A percentile compares a stretch with the other conserved stretches of the same genome.
Conservation (phyloP, 495 filamentous ascomycete species). For the Polyplosphaeria fusca region DNA sequence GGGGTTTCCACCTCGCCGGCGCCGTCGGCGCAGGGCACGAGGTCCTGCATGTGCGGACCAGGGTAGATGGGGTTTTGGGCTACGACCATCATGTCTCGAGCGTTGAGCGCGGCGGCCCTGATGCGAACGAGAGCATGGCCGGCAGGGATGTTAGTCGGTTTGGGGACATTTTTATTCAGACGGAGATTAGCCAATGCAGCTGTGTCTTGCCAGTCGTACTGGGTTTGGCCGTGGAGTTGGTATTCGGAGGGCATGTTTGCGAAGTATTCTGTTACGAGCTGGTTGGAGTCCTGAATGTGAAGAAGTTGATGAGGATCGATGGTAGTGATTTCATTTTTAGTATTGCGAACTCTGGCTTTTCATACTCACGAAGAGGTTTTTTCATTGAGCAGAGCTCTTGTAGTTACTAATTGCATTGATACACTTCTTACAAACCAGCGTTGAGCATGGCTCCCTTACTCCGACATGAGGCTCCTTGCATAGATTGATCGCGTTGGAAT, state of each 20-base stretch:
- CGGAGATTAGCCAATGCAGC: conserved; percentile 17
- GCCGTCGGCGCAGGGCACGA: conserved; percentile 15
- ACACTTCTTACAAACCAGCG: too few species aligned
- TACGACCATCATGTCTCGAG: conserved; percentile 20
- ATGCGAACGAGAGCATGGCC: conserved; percentile 20
- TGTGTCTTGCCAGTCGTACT: not conserved
- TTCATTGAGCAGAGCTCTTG: too few species aligned
- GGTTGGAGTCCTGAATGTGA: too few species aligned
- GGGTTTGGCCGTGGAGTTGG: conserved; percentile 14
- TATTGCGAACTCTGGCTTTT: too few species aligned
- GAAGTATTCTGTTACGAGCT: too few species aligned
- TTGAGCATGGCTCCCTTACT: too few species aligned
- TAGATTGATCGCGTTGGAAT: too few species aligned
- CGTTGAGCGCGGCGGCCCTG: conserved; percentile 18
- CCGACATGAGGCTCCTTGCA: too few species aligned
- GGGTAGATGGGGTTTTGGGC: conserved; percentile 24
- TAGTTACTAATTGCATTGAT: too few species aligned
- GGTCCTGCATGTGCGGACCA: conserved; percentile 9
- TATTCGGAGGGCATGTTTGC: conserved; percentile 15
- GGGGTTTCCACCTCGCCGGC: conserved; percentile 16
- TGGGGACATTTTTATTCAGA: conserved; percentile 17
- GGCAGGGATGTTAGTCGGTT: conserved; percentile 17
- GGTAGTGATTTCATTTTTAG: too few species aligned
- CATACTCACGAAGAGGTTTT: too few species aligned
- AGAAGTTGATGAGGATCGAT: too few species aligned